Evolutionary conservation across 306 rosid species (phyloP).

Genomic region (Pyrus betulifolia): DNA sequence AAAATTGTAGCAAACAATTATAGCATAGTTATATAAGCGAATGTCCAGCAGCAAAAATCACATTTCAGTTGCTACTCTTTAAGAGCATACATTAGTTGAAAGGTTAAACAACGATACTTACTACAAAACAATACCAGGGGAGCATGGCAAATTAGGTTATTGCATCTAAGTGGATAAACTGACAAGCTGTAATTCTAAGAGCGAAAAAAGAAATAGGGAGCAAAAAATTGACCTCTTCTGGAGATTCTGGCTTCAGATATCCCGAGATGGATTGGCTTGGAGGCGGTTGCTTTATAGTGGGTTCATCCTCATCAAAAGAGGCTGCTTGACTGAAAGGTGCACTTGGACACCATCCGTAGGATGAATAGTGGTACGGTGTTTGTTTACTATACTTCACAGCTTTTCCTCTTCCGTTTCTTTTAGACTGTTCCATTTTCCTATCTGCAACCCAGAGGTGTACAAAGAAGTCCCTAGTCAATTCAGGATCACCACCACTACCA

Average conservation of each 20-base stretch:
- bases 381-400: neutral
- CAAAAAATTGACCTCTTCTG: constrained; percentile 47
- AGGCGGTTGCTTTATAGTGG: constrained; percentile 52
- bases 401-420: constrained; percentile 18
- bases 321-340: constrained; percentile 26
- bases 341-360: constrained; percentile 27
- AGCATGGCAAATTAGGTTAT: neutral
- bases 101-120: neutral
- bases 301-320: neutral
- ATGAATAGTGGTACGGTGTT: neutral
- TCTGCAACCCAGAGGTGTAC: constrained; percentile 62
- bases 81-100: neutral
- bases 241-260: constrained; percentile 43
- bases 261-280: constrained; percentile 57
- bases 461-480: constrained; percentile 48
- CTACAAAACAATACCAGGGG: neutral
- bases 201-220: neutral
- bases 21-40: neutral
- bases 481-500: constrained; percentile 12
- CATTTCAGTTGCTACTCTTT: neutral
- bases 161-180: neutral
- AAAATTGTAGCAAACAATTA: neutral
- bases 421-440: constrained; percentile 20
- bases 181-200: neutral
- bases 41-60: neutral